A percentile compares a stretch with the other conserved stretches of the same genome.
These are phyloP conservation scores for Eucalyptus caleyi DNA, from an alignment of 345 rosid species.

Conservation along the genomic window DNA sequence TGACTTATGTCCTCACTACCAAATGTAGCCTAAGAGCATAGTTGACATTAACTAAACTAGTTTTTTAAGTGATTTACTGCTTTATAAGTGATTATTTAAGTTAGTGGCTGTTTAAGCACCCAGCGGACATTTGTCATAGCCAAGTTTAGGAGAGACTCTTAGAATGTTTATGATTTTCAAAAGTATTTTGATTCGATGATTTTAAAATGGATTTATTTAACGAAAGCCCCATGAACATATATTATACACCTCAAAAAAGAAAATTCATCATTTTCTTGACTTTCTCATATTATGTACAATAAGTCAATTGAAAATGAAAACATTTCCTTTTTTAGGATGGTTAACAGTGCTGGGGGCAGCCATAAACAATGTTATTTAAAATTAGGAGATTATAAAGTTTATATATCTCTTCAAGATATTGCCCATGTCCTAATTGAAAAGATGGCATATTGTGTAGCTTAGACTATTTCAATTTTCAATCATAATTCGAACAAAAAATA, in stretches of 20 bases:
- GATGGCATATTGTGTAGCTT: neutral
- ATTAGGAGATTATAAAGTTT: neutral
- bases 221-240: neutral
- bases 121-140: neutral
- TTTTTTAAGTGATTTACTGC: neutral
- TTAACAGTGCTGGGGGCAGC: neutral
- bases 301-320: neutral
- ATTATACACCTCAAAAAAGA: neutral
- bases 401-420: neutral
- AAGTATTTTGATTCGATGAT: neutral
- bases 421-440: neutral
- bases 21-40: neutral
- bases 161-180: neutral
- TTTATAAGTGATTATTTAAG: neutral
- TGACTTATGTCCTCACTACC: neutral
- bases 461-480: neutral
- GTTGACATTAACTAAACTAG: neutral
- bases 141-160: neutral
- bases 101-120: neutral
- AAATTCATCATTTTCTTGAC: neutral
- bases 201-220: neutral
- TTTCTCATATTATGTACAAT: neutral
- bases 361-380: neutral
- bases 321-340: neutral
- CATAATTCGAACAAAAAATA: neutral